phyloP scores from a whole-genome alignment of 2,329 filamentous ascomycete species.

The Aspergillus latus region DNA sequence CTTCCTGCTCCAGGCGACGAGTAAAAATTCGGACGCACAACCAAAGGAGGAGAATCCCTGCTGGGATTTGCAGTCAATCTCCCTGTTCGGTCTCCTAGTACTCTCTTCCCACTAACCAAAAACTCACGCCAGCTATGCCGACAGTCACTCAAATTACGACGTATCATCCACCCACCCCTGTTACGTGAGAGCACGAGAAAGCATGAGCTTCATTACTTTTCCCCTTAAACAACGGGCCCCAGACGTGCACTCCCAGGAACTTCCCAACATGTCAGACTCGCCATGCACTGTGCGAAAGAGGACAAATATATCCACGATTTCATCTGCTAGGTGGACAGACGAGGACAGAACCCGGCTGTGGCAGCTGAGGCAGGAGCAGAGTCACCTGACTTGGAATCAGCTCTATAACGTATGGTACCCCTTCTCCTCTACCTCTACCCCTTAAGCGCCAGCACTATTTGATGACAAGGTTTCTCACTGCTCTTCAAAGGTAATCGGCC shows the following conservation, averaged over 20 bases:
- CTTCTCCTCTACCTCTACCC: not conserved
- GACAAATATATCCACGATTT: not conserved
- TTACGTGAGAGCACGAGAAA: no score
- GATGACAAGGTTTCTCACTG: not conserved
- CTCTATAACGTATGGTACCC: not conserved
- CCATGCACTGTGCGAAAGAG: not conserved
- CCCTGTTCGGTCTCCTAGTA: no score
- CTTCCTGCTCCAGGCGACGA: no score
- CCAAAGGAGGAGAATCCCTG: no score
- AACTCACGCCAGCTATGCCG: no score
- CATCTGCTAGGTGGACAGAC: not conserved
- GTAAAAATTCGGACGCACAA: no score
- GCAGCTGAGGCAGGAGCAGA: not conserved
- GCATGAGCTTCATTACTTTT: not conserved
- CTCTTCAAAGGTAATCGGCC: not conserved
- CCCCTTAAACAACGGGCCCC: not conserved
- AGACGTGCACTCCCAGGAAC: not conserved
- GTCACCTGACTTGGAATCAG: not conserved
- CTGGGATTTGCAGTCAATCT: no score
- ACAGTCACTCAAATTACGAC: no score
- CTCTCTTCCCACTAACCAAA: no score
- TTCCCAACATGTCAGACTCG: not conserved
- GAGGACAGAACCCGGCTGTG: not conserved
- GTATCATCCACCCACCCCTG: no score
- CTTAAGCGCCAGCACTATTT: not conserved